Percentiles rank a stretch among this genome's conserved stretches.
phyloP scores from a whole-genome alignment of 1,284 basidiomycete species.

The Cryptococcus sp. region DNA sequence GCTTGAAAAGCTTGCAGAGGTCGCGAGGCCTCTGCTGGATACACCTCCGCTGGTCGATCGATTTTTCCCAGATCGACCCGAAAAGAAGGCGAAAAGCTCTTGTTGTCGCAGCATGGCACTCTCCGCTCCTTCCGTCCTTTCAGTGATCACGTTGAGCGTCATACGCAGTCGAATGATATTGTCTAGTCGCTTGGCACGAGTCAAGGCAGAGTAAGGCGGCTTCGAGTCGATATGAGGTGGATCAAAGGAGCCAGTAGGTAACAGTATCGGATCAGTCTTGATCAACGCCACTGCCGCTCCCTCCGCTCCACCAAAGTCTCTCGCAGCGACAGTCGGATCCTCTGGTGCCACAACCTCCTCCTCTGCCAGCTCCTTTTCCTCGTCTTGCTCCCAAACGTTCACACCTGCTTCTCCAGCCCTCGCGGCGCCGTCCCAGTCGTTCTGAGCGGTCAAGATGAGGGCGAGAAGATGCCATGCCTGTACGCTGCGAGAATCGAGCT shows the following conservation, averaged over 20 bases:
- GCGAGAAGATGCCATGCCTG: conserved; percentile 90
- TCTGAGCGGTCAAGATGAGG: conserved; percentile 69
- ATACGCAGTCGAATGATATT: conserved; percentile 78
- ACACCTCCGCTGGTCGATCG: conserved; percentile 6
- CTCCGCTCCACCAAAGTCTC: conserved; percentile 13
- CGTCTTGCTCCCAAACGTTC: conserved; percentile 51
- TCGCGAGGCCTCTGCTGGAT: conserved; percentile 9
- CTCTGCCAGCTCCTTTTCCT: conserved; percentile 29
- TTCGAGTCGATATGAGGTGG: conserved; percentile 8
- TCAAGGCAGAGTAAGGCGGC: conserved; percentile 35
- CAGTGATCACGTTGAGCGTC: conserved; percentile 75
- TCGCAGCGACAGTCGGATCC: conserved; percentile 13
- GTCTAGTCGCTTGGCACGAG: conserved; percentile 62
- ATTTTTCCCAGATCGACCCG: conserved; percentile 34
- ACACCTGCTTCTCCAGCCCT: conserved; percentile 70
- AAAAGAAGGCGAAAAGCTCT: conserved; percentile 77
- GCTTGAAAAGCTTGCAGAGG: conserved; percentile 12
- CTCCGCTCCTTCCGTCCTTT: conserved; percentile 80
- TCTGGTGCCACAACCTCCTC: conserved; percentile 21
- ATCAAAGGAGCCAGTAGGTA: conserved; percentile 13
- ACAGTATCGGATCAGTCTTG: conserved; percentile 9
- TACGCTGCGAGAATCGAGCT: conserved; percentile 64
- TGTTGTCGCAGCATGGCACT: conserved; percentile 76
- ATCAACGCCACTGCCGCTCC: background rate
- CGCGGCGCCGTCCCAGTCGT: conserved; percentile 73